Percentiles rank a stretch among this genome's conserved stretches.
Evolutionary conservation across 139 green algal genomes (phyloP).

Genomic region (Picochlorum costavermella): DNA sequence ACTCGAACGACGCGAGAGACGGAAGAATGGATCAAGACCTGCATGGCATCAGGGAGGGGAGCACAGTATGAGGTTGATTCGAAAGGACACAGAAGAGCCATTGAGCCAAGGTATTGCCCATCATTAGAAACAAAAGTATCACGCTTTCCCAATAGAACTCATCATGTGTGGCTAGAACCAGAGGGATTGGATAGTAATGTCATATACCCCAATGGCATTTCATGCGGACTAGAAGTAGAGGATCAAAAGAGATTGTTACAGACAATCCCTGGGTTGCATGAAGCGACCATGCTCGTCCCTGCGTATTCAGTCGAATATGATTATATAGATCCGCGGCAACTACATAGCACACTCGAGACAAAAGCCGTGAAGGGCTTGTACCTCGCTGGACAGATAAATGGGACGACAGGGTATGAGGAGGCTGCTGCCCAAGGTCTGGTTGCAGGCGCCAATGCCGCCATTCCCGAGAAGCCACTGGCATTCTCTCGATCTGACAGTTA

Average conservation of each 20-base stretch:
- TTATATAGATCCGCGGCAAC: slow-evolving; percentile 49
- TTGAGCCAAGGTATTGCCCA: slow-evolving; percentile 49
- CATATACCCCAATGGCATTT: slow-evolving; percentile 52
- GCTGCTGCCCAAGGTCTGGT: slow-evolving; percentile 50
- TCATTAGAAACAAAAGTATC: slow-evolving; percentile 49
- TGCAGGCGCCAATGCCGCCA: slow-evolving; percentile 46
- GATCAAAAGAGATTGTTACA: slow-evolving; percentile 38
- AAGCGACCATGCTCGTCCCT: slow-evolving; percentile 30
- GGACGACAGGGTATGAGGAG: slow-evolving; percentile 57
- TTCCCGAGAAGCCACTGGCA: slow-evolving; percentile 19
- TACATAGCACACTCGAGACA: slow-evolving; percentile 40
- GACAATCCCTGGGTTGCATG: slow-evolving; percentile 43
- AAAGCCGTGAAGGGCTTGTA: slow-evolving; percentile 36
- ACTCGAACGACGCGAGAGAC: slow-evolving; percentile 42
- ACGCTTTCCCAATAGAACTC: slow-evolving; percentile 42
- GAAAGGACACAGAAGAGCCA: slow-evolving; percentile 2
- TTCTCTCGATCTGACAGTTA: slow-evolving; percentile 38
- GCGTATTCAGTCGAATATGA: slow-evolving; percentile 56
- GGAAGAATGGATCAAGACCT: slow-evolving; percentile 30
- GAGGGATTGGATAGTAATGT: slow-evolving; percentile 42
- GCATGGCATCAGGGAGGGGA: slow-evolving; percentile 24
- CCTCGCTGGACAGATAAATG: slow-evolving; percentile 58
- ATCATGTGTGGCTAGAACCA: slow-evolving; percentile 58
- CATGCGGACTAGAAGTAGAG: slow-evolving; percentile 37
- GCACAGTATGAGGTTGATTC: slow-evolving; percentile 9